These are phyloP conservation scores for Salix suchowensis DNA, from an alignment of 345 rosid species.

Conservation along the genomic window DNA sequence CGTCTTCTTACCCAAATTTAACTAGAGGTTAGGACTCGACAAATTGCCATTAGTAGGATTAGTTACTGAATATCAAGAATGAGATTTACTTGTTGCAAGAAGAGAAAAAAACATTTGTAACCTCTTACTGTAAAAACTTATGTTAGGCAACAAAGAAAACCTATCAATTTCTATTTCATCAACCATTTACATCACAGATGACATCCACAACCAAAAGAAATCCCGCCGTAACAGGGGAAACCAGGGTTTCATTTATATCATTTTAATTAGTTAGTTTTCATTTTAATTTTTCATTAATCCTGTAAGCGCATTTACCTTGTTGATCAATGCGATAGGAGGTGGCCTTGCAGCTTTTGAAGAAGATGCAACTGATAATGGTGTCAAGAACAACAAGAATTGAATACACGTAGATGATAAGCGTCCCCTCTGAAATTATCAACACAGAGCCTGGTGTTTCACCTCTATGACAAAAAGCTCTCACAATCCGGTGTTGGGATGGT, in stretches of 20 bases:
- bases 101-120: not conserved
- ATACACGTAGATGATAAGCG: conserved; percentile 41
- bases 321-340: conserved; percentile 12
- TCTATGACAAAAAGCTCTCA: conserved; percentile 28
- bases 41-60: not conserved
- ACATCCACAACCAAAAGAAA: not conserved
- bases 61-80: not conserved
- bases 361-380: conserved; percentile 47
- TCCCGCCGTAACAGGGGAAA: not conserved
- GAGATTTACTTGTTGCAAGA: not conserved
- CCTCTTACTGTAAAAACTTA: not conserved
- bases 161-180: not conserved
- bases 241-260: not conserved
- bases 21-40: too few species aligned
- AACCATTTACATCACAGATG: not conserved
- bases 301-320: conserved; percentile 30
- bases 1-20: too few species aligned
- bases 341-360: conserved; percentile 55
- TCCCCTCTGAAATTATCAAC: conserved; percentile 43
- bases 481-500: conserved; percentile 54
- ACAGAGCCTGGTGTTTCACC: conserved; percentile 10
- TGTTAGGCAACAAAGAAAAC: not conserved
- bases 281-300: conserved; percentile 18
- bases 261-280: not conserved
- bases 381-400: conserved; percentile 67